Percentiles rank a stretch among this genome's conserved stretches.
Conservation (phyloP, 1,284 basidiomycete genomes). For the Irpex lacteus region DNA sequence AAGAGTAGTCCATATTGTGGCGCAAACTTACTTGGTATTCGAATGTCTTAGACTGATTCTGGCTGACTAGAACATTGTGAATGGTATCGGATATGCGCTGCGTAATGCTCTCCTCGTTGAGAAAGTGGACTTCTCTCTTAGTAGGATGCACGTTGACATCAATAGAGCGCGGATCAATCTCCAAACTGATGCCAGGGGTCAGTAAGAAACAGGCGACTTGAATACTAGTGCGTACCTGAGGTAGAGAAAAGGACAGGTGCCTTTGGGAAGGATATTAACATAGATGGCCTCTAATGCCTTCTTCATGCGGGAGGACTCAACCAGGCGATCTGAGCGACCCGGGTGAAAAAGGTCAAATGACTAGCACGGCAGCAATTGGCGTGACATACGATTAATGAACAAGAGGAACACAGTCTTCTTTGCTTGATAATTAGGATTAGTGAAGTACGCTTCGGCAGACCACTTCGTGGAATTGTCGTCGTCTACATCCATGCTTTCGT, state of each 20-base stretch:
- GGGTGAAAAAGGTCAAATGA: neutral
- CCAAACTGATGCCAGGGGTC: conserved; percentile 48
- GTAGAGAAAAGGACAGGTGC: conserved; percentile 89
- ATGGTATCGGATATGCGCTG: conserved; percentile 77
- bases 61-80: conserved; percentile 61
- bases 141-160: conserved; percentile 99
- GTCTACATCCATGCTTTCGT: conserved; percentile 30
- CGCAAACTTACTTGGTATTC: conserved; percentile 68
- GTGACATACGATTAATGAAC: conserved; percentile 92
- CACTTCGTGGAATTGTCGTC: conserved; percentile 39
- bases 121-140: conserved; percentile 94
- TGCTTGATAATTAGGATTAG: conserved; percentile 86
- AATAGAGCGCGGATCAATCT: conserved; percentile 84
- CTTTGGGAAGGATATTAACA: conserved; percentile 86
- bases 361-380: conserved; percentile 2
- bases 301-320: conserved; percentile 88
- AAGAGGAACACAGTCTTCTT: conserved; percentile 85
- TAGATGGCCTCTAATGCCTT: conserved; percentile 89
- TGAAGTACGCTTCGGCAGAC: conserved; percentile 76
- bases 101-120: conserved; percentile 89
- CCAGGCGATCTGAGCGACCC: conserved; percentile 76
- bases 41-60: conserved; percentile 73
- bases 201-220: neutral
- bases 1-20: neutral
- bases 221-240: conserved; percentile 63